These are phyloP conservation scores for Lentinula edodes DNA, from an alignment of 768 basidiomycete species.

Conservation along the genomic window DNA sequence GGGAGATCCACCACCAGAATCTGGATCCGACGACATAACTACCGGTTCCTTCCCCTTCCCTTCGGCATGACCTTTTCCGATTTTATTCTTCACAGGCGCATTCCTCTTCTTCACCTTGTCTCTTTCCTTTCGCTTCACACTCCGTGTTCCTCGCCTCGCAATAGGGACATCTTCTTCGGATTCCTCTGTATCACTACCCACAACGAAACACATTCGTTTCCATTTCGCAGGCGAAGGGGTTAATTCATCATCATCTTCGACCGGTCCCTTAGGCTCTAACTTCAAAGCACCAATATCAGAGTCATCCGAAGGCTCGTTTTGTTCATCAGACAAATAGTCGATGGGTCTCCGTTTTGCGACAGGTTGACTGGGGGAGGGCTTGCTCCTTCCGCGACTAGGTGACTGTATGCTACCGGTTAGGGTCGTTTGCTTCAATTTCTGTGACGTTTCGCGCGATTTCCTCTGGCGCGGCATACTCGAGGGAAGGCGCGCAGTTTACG, in stretches of 20 bases:
- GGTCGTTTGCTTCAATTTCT: slow-evolving; percentile 38
- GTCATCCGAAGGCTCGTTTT: slow-evolving; percentile 23
- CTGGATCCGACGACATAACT: slow-evolving; percentile 1
- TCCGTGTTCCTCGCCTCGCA: neutral
- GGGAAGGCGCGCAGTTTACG: neutral
- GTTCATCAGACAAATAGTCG: slow-evolving; percentile 8
- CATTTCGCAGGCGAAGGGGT: slow-evolving; percentile 11
- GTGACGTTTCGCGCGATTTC: slow-evolving; percentile 12
- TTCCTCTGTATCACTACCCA: slow-evolving; percentile 12
- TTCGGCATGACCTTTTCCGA: neutral
- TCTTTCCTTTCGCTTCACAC: slow-evolving; percentile 13
- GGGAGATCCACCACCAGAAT: slow-evolving; percentile 29
- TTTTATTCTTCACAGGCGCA: neutral
- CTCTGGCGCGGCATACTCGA: slow-evolving; percentile 13
- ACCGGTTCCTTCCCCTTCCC: neutral
- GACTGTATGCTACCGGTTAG: slow-evolving; percentile 28
- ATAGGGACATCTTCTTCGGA: slow-evolving; percentile 14
- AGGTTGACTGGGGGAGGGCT: neutral
- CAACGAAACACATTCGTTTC: slow-evolving; percentile 17
- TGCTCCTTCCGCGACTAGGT: slow-evolving; percentile 14
- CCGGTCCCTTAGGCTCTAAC: slow-evolving; percentile 33
- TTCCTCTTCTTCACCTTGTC: slow-evolving; percentile 9
- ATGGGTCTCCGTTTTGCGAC: slow-evolving; percentile 7
- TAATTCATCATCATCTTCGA: slow-evolving; percentile 1
- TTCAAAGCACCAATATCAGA: slow-evolving; percentile 47